These are phyloP conservation scores for Ceriops zippeliana DNA, from an alignment of 345 rosid genomes.

Conservation along the genomic window DNA sequence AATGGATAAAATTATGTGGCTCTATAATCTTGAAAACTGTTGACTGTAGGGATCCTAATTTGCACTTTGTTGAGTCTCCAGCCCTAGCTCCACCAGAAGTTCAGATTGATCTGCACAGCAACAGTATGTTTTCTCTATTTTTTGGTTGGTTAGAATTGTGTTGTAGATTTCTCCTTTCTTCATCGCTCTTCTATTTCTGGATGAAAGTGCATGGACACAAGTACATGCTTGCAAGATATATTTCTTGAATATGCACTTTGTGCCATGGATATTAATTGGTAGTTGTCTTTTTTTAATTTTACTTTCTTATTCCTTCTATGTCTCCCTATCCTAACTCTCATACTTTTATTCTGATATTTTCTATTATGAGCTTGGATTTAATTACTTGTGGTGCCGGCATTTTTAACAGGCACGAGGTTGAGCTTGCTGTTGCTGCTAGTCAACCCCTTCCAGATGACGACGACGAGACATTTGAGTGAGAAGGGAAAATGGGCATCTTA, in stretches of 20 bases:
- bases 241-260: neutral
- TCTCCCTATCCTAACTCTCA: too few species aligned
- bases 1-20: neutral
- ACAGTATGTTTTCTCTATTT: constrained; percentile 45
- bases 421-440: constrained; percentile 59
- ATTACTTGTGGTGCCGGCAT: neutral
- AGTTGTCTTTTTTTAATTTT: too few species aligned
- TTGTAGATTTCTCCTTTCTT: neutral
- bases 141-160: neutral
- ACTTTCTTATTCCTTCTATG: too few species aligned
- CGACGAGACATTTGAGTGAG: constrained; percentile 62
- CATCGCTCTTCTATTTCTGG: too few species aligned
- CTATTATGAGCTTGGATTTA: neutral
- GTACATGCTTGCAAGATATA: neutral
- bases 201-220: too few species aligned
- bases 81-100: constrained; percentile 97
- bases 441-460: constrained; percentile 87
- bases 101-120: constrained; percentile 75
- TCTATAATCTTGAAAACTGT: neutral
- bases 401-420: constrained; percentile 64
- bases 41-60: constrained; percentile 53
- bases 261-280: too few species aligned
- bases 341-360: neutral
- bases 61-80: constrained; percentile 92
- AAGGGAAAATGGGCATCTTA: neutral